Evolutionary conservation across 352 stramenopile genomes (phyloP).

Genomic region (Albugo laibachii): DNA sequence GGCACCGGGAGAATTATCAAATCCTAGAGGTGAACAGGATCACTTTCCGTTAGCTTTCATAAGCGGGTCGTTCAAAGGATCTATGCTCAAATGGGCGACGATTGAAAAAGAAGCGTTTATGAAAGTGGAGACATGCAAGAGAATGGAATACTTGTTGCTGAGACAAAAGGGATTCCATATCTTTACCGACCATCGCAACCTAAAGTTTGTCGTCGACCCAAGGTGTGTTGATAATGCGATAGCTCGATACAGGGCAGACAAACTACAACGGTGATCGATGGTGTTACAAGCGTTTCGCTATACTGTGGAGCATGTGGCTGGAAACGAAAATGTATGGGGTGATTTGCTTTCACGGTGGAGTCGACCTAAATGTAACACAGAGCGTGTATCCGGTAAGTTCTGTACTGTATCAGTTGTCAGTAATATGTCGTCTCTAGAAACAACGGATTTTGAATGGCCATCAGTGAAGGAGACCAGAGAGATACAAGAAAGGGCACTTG

Average conservation of each 20-base stretch:
- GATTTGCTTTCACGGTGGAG: slow-evolving; percentile 13
- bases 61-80: slow-evolving; percentile 4
- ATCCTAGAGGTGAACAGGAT: slow-evolving; percentile 1
- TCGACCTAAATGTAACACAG: too few relatives aligned
- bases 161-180: slow-evolving; percentile 6
- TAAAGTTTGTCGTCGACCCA: slow-evolving; percentile 12
- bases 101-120: slow-evolving; percentile 12
- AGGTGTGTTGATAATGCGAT: neutral
- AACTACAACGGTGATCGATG: slow-evolving; percentile 11
- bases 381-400: too few relatives aligned
- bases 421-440: slow-evolving; percentile 1
- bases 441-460: slow-evolving; percentile 6
- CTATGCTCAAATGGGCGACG: slow-evolving; percentile 4
- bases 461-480: neutral
- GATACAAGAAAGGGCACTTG: neutral
- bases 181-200: slow-evolving; percentile 12
- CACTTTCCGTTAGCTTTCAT: slow-evolving; percentile 11
- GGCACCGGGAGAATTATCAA: neutral
- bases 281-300: slow-evolving; percentile 10
- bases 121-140: slow-evolving; percentile 10
- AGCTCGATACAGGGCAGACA: slow-evolving; percentile 11
- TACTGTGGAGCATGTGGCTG: slow-evolving; percentile 9
- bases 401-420: neutral
- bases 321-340: slow-evolving; percentile 13
- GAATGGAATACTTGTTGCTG: slow-evolving; percentile 8